These are phyloP conservation scores for Syncephalastrum sp. DNA, from an alignment of 371 early-diverging fungal genomes.

Conservation along the genomic window DNA sequence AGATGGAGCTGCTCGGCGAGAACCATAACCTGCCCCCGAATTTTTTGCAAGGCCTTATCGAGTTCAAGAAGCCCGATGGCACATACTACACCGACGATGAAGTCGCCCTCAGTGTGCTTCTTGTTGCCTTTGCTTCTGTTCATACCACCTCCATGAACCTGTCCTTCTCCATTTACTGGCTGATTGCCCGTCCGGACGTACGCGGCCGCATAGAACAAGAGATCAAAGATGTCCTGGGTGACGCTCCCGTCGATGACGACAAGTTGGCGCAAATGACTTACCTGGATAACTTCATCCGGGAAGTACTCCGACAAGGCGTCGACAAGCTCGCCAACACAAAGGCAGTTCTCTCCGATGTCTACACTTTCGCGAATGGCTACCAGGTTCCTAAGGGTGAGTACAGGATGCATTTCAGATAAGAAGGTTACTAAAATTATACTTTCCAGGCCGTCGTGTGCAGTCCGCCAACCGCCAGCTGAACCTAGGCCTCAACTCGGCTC, in stretches of 20 bases:
- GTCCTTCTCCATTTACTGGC: constrained; percentile 29
- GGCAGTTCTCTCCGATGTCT: constrained; percentile 21
- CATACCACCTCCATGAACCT: constrained; percentile 35
- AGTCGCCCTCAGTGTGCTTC: constrained; percentile 21
- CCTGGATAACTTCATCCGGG: constrained; percentile 35
- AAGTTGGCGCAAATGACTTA: constrained; percentile 26
- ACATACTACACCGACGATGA: constrained; percentile 16
- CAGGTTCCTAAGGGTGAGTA: constrained; percentile 30
- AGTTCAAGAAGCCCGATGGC: constrained; percentile 22
- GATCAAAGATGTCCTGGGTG: constrained; percentile 25
- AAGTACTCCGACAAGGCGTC: constrained; percentile 31
- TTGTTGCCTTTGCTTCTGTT: constrained; percentile 41
- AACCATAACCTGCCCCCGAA: constrained; percentile 10
- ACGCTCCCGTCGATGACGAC: constrained; percentile 23
- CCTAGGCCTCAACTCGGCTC: constrained; percentile 18
- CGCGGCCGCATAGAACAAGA: constrained; percentile 19
- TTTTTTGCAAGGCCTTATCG: constrained; percentile 30
- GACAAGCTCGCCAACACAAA: constrained; percentile 31
- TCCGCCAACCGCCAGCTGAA: constrained; percentile 26
- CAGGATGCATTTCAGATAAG: background rate
- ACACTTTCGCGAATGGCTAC: constrained; percentile 38
- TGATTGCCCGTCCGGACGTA: constrained; percentile 36
- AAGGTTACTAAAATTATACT: background rate
- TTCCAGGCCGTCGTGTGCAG: constrained; percentile 22
- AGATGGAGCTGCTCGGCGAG: constrained; percentile 7